Evolutionary conservation across 2,329 filamentous ascomycete species (phyloP).

Genomic region (Ceratocystis variospora): DNA sequence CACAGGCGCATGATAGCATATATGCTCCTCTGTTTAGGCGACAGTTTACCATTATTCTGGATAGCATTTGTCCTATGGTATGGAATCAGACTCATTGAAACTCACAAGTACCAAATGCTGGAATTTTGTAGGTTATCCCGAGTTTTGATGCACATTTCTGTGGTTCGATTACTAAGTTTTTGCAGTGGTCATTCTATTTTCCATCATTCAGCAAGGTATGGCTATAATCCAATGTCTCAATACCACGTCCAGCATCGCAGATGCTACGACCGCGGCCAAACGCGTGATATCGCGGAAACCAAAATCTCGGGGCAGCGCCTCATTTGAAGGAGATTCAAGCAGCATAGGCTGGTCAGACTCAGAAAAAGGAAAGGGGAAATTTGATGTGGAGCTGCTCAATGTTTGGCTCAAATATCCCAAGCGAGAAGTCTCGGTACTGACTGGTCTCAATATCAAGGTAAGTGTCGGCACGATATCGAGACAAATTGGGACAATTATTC

Average conservation of each 20-base stretch:
- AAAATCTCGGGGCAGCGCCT: background rate
- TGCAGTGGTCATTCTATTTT: slow-evolving; percentile 19
- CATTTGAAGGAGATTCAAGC: background rate
- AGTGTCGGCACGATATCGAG: background rate
- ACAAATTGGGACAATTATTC: background rate
- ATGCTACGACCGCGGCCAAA: slow-evolving; percentile 45
- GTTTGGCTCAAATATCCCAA: slow-evolving; percentile 20
- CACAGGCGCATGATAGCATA: slow-evolving; percentile 8
- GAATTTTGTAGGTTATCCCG: slow-evolving; percentile 17
- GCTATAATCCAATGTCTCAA: slow-evolving; percentile 46
- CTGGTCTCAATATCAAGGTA: slow-evolving; percentile 19
- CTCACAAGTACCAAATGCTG: slow-evolving; percentile 16
- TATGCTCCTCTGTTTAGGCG: slow-evolving; percentile 17
- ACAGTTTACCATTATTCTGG: slow-evolving; percentile 18
- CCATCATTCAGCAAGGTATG: slow-evolving; percentile 19
- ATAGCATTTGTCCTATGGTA: slow-evolving; percentile 21
- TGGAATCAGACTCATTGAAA: slow-evolving; percentile 15
- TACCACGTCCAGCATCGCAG: slow-evolving; percentile 50
- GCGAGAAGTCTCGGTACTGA: slow-evolving; percentile 14
- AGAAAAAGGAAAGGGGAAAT: background rate
- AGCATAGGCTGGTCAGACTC: background rate
- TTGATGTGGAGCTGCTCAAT: slow-evolving; percentile 19
- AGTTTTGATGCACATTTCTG: background rate
- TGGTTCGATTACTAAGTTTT: background rate
- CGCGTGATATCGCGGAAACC: slow-evolving; percentile 30